phyloP scores from a whole-genome alignment of 192 early-diverging fungal species.

The Diversispora eburnea region DNA sequence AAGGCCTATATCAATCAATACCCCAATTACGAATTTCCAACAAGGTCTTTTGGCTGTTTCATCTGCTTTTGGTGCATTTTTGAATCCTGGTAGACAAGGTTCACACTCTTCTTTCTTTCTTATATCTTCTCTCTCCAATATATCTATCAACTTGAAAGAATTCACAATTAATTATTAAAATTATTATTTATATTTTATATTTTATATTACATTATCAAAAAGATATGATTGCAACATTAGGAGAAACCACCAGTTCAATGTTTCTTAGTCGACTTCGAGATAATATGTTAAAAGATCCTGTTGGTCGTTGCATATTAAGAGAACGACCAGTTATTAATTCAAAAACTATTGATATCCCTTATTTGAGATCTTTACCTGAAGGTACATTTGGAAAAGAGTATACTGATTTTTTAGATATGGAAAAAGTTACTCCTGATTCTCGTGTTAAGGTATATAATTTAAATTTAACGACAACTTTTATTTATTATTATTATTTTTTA shows the following conservation, averaged over 20 bases:
- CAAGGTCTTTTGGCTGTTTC: constrained; percentile 64
- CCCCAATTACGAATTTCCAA: constrained; percentile 60
- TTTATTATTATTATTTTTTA: too few species aligned
- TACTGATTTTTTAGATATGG: constrained; percentile 69
- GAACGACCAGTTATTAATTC: constrained; percentile 78
- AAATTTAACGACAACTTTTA: too few species aligned
- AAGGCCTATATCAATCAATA: background rate
- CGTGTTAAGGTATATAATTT: constrained; percentile 55
- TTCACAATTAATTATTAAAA: background rate
- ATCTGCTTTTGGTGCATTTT: constrained; percentile 71
- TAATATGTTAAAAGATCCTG: constrained; percentile 70
- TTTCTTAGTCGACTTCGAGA: constrained; percentile 68
- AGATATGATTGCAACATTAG: constrained; percentile 87
- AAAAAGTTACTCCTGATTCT: constrained; percentile 79
- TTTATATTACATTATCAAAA: background rate
- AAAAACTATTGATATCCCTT: constrained; percentile 61
- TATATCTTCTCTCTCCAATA: too few species aligned
- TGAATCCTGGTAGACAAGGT: constrained; percentile 72
- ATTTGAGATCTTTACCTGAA: constrained; percentile 58
- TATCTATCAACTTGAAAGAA: too few species aligned
- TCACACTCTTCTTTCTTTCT: background rate
- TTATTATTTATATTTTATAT: background rate
- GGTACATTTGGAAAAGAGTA: constrained; percentile 88
- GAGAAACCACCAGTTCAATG: constrained; percentile 79
- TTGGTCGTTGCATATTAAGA: constrained; percentile 79